phyloP scores from a whole-genome alignment of 192 early-diverging fungal species.

The Mortierella alpina region DNA sequence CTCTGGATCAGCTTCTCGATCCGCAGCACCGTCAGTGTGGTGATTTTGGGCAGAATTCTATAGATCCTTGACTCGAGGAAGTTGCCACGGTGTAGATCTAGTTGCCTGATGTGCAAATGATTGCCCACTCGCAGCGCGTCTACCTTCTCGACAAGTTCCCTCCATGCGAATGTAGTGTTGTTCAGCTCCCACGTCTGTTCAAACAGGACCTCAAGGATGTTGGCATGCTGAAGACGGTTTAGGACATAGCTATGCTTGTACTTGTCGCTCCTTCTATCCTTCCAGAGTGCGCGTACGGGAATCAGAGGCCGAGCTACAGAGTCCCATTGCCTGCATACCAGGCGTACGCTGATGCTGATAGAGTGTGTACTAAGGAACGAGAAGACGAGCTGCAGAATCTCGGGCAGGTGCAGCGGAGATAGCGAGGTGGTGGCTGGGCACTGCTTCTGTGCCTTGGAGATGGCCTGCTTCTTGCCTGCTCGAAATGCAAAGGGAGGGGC shows the following conservation, averaged over 20 bases:
- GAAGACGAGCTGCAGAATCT: constrained; percentile 8
- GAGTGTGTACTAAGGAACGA: constrained; percentile 1
- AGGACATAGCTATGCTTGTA: constrained; percentile 15
- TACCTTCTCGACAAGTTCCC: constrained; percentile 4
- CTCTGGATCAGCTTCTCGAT: constrained; percentile 9
- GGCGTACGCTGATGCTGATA: background rate
- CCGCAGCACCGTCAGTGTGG: constrained; percentile 3
- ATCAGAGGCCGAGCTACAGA: constrained; percentile 4
- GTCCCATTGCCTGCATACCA: constrained; percentile 15
- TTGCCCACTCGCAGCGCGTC: background rate
- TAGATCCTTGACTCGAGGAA: constrained; percentile 18
- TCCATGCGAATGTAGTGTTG: constrained; percentile 13
- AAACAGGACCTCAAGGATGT: constrained; percentile 9
- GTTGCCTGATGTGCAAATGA: background rate
- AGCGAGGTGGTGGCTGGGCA: too few relatives aligned
- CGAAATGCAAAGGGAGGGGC: too few relatives aligned
- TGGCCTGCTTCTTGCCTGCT: too few relatives aligned
- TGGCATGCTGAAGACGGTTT: constrained; percentile 4
- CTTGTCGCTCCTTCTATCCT: background rate
- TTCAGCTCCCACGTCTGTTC: constrained; percentile 4
- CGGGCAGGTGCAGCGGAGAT: constrained; percentile 2
- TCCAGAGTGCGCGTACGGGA: constrained; percentile 4
- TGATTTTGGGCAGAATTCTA: constrained; percentile 3
- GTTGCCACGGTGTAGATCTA: constrained; percentile 2
- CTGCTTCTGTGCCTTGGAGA: too few relatives aligned